Evolutionary conservation across 169 alveolate genomes (phyloP), one percentile per base, ranked within the genome.

Genomic region (Perkinsus chesapeaki): DNA sequence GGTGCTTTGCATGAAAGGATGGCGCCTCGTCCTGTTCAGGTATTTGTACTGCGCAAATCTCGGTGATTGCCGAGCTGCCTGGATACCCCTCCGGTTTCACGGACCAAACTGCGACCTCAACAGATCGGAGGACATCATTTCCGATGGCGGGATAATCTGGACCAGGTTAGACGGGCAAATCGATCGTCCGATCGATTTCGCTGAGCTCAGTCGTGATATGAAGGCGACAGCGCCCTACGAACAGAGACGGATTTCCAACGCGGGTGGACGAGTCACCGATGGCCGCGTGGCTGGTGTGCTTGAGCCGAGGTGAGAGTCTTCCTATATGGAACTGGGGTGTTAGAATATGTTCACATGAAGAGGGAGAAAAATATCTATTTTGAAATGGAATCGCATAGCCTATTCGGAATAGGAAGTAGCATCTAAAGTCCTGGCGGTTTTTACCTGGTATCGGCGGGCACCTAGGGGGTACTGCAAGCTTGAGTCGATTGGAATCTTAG

Each of bases 31-130:
- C 82, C 82, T 60, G 82, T 60, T 60, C 3, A 60, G 82, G 82
- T 60, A 60, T 16, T 60, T 60, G 82, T 60, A 60, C 27, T 60
- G 82, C 82, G 82, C 37, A 5, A 60, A 60, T 16, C 82, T 60
- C 82, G 82, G 82, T 60, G 82, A 60, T 60, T 60, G 82, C 82
- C 82, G 82, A 60, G 82, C 82, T 34, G 82, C 82, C 31, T 60
- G 82, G 82, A 60, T 60, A 1, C 82, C 82, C 27, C 82, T 60
- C 3, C 82, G 82, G 31, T 60, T 60, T 23, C 82, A 34, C 3
- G 82, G 82, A 0, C 27, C 23, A 34, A 60, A 1, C 12, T 3
- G 12, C 3, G 82, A 60, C 3, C 82, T 60, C 82, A 34, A 60
- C 82, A 7, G 36, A 60, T 60, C 82, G 82, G 82, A 60, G 27